A percentile compares a stretch with the other conserved stretches of the same genome.
These are phyloP conservation scores for Polychaeton citri DNA, from an alignment of 2,329 filamentous ascomycete genomes.

Conservation along the genomic window DNA sequence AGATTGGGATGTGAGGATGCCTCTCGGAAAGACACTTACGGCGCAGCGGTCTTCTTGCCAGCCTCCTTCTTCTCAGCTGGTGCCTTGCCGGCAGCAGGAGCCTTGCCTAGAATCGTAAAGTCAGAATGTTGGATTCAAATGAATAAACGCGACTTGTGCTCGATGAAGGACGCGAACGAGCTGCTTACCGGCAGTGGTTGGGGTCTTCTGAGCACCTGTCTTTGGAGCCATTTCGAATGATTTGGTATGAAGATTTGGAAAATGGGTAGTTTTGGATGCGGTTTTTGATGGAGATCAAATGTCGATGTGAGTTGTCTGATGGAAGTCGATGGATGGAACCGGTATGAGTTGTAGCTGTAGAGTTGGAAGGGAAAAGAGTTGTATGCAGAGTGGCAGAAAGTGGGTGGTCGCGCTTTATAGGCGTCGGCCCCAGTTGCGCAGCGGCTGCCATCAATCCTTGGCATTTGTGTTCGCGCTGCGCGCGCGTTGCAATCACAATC, in stretches of 20 bases:
- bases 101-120: slow-evolving; percentile 86
- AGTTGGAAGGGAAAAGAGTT: slow-evolving; percentile 21
- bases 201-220: slow-evolving; percentile 63
- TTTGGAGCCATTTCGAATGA: slow-evolving; percentile 83
- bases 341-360: slow-evolving; percentile 19
- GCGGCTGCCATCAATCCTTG: background rate
- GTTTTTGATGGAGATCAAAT: slow-evolving; percentile 16
- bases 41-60: slow-evolving; percentile 94
- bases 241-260: slow-evolving; percentile 13
- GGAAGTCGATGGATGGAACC: slow-evolving; percentile 16
- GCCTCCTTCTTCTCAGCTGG: slow-evolving; percentile 99
- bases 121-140: slow-evolving; percentile 31
- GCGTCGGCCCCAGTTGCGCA: background rate
- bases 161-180: background rate
- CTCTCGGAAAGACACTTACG: slow-evolving; percentile 33
- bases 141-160: background rate
- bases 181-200: background rate
- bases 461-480: too few relatives aligned
- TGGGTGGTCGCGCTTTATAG: slow-evolving; percentile 16
- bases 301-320: slow-evolving; percentile 17
- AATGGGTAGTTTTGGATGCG: slow-evolving; percentile 16
- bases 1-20: background rate
- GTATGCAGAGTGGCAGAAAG: slow-evolving; percentile 9
- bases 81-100: slow-evolving; percentile 60
- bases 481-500: too few relatives aligned